Evolutionary conservation across 768 basidiomycete genomes (phyloP), one percentile per base, ranked within the genome.

Genomic region (Leccinum broughii): DNA sequence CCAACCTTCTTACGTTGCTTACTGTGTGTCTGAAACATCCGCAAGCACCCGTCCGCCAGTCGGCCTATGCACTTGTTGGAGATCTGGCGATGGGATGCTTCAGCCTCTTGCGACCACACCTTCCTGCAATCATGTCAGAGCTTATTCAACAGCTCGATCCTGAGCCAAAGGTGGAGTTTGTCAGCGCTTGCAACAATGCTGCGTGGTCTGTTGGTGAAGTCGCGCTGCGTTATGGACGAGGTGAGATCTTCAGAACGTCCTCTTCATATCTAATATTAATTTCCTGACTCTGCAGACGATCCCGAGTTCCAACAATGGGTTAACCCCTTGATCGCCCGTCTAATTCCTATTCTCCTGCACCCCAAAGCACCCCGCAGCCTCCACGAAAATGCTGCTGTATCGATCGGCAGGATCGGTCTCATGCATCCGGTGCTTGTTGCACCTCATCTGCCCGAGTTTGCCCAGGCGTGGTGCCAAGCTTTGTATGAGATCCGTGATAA

Each of bases 161-260:
- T 5, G 92, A 96, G 69, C 97, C 96, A 1, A 92, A 93, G 68
- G 82, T 90, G 34, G 95, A 98, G 74, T 94, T 95, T 69, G 87
- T 98, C 63, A 95, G 93, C 65, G 97, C 96, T 6, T 95, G 93
- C 73, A 99, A 99, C 76, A 99, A 99, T 71, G 97, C 97, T 10
- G 96, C 96, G 1, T 99, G 97, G 97, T 95, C 94, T n/a, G 95
- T 97, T 30, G 97, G 97, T 49, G 97, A 99, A 75, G 93, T 99
- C 34, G 93, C 97, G 8, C 77, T 99, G 62, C 92, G 94, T 51
- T 95, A 92, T 71, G 92, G 93, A 55, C 80, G 85, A 64, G 89
- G 92, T 90, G 70, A 58, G 56, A 56, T 32, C 56, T 66, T 4
- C 22, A 49, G 20, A 20, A 13, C 22, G 17, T 55, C 8, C 14